Conservation (phyloP, 2,329 filamentous ascomycete genomes). For the Hymenoscyphus fructigenus region DNA sequence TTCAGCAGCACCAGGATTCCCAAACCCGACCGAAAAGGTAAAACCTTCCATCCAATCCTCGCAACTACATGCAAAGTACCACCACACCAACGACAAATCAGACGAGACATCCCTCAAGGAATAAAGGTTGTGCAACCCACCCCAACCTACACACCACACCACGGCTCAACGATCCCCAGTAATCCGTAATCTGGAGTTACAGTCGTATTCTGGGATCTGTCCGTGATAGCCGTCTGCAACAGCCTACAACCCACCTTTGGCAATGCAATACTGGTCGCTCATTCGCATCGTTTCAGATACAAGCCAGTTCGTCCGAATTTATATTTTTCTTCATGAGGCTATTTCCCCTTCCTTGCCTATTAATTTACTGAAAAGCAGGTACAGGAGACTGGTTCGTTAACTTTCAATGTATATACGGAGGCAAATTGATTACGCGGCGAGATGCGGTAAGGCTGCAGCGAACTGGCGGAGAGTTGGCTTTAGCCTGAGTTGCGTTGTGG, state of each 20-base stretch:
- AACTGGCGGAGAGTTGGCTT: background rate
- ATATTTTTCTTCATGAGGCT: background rate
- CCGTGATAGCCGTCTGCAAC: background rate
- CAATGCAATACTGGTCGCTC: background rate
- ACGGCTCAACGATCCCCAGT: background rate
- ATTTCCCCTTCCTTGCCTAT: background rate
- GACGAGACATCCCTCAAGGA: background rate
- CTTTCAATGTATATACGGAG: no score
- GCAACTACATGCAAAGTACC: background rate
- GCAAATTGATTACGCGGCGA: background rate
- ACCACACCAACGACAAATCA: background rate
- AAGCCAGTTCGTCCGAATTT: background rate
- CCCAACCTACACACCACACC: background rate
- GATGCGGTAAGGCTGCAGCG: background rate
- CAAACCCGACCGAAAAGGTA: background rate
- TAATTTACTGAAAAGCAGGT: background rate
- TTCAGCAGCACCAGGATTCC: no score
- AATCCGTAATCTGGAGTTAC: background rate
- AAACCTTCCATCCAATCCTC: background rate
- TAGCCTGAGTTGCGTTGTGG: background rate
- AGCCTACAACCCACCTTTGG: background rate
- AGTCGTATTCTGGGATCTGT: background rate
- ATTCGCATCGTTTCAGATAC: background rate
- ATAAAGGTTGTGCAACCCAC: conserved; percentile 1
- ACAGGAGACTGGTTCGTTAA: background rate